Percentiles rank a stretch among this genome's conserved stretches.
phyloP scores from a whole-genome alignment of 495 filamentous ascomycete genomes.

The Xylaria acuta region DNA sequence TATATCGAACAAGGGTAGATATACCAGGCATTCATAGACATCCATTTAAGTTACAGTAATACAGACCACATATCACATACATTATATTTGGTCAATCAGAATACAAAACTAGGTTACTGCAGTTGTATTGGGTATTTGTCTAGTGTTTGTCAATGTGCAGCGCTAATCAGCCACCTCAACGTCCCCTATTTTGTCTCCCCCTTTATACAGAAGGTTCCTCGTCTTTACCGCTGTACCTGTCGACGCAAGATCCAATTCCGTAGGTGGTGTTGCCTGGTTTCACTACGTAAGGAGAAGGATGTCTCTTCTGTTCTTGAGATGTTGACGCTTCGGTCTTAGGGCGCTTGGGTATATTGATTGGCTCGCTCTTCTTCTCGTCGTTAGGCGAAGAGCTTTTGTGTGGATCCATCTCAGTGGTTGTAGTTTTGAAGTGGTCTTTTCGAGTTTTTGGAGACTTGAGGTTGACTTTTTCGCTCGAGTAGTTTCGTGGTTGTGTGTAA shows the following conservation, averaged over 20 bases:
- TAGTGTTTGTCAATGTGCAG: not conserved
- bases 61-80: not conserved
- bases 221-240: not conserved
- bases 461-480: not conserved
- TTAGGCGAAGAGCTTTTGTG: not conserved
- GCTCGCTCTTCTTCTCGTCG: not conserved
- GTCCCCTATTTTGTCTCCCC: not conserved
- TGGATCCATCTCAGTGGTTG: not conserved
- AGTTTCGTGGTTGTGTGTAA: not conserved
- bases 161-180: not conserved
- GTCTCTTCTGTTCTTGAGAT: not conserved
- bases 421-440: too few species aligned
- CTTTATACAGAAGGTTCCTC: not conserved
- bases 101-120: not conserved
- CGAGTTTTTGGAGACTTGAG: not conserved
- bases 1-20: conserved; percentile 26
- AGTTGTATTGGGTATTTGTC: not conserved
- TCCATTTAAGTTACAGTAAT: not conserved
- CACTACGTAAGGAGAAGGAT: not conserved
- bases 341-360: not conserved
- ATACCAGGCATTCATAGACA: conserved; percentile 19
- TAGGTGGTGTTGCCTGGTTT: not conserved
- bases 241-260: not conserved
- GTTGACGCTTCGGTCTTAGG: not conserved
- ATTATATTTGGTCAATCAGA: not conserved